Conservation (phyloP, 2,329 filamentous ascomycete species). For the Epicoccum nigrum region DNA sequence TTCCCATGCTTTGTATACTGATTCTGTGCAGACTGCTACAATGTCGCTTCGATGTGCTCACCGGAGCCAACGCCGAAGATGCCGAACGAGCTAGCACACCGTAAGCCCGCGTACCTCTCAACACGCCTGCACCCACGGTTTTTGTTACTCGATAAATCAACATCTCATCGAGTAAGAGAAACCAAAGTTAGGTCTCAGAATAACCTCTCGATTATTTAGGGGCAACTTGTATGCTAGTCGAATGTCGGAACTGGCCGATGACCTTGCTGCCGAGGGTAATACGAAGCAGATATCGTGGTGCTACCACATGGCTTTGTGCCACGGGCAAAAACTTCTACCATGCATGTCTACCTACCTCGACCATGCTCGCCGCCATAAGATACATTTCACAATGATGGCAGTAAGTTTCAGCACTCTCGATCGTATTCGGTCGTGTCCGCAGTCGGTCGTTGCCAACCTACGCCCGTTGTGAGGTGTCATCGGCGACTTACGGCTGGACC, state of each 20-base stretch:
- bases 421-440: slow-evolving; percentile 9
- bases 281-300: slow-evolving; percentile 3
- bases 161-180: slow-evolving; percentile 43
- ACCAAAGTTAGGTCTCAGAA: slow-evolving; percentile 14
- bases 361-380: neutral
- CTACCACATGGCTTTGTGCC: neutral
- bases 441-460: neutral
- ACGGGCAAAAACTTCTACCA: neutral
- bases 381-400: neutral
- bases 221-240: slow-evolving; percentile 12
- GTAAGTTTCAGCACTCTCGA: neutral
- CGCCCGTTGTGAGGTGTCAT: slow-evolving; percentile 9
- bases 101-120: slow-evolving; percentile 36
- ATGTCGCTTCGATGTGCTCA: slow-evolving; percentile 8
- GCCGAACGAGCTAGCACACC: slow-evolving; percentile 31
- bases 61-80: slow-evolving; percentile 26
- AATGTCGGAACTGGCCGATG: slow-evolving; percentile 37
- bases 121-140: slow-evolving; percentile 21
- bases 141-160: slow-evolving; percentile 43
- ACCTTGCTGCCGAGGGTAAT: slow-evolving; percentile 10
- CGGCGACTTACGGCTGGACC: slow-evolving; percentile 19
- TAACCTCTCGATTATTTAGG: slow-evolving; percentile 22
- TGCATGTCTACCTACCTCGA: neutral
- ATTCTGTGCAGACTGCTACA: neutral
- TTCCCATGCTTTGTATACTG: neutral